These are phyloP conservation scores for Gomphus bonarii DNA, from an alignment of 1,284 basidiomycete species.

Conservation along the genomic window DNA sequence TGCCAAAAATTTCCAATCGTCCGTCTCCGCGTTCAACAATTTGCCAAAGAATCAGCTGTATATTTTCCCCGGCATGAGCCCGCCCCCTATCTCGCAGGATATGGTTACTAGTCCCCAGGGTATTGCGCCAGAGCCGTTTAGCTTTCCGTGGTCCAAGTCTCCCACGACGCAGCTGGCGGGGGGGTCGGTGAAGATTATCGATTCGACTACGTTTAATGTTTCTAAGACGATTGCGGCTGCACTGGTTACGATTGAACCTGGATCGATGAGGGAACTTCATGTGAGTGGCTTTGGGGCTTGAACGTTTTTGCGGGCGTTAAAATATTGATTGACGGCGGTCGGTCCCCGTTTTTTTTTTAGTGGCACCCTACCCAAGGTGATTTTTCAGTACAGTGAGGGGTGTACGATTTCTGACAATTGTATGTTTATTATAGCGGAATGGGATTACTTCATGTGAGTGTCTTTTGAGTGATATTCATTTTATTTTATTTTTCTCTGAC, in stretches of 20 bases:
- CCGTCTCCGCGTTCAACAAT: slow-evolving; percentile 42
- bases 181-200: slow-evolving; percentile 53
- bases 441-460: slow-evolving; percentile 20
- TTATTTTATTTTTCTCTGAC: not conserved
- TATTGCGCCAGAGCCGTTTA: slow-evolving; percentile 38
- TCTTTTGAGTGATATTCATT: not conserved
- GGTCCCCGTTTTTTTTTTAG: too few relatives aligned
- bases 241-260: slow-evolving; percentile 37
- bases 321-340: too few relatives aligned
- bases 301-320: too few relatives aligned
- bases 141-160: slow-evolving; percentile 26
- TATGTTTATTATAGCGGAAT: slow-evolving; percentile 17
- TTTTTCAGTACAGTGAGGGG: not conserved
- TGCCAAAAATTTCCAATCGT: slow-evolving; percentile 58
- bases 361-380: slow-evolving; percentile 56
- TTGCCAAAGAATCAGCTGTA: slow-evolving; percentile 52
- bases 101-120: slow-evolving; percentile 41
- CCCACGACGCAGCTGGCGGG: slow-evolving; percentile 24
- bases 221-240: slow-evolving; percentile 53
- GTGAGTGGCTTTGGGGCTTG: too few relatives aligned
- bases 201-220: slow-evolving; percentile 46
- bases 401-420: too few relatives aligned
- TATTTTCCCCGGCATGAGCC: slow-evolving; percentile 48
- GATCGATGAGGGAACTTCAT: slow-evolving; percentile 36
- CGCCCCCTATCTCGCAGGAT: slow-evolving; percentile 27